Conservation (phyloP, 163 green algal genomes). For the Chlamydomonas reinhardtii region DNA sequence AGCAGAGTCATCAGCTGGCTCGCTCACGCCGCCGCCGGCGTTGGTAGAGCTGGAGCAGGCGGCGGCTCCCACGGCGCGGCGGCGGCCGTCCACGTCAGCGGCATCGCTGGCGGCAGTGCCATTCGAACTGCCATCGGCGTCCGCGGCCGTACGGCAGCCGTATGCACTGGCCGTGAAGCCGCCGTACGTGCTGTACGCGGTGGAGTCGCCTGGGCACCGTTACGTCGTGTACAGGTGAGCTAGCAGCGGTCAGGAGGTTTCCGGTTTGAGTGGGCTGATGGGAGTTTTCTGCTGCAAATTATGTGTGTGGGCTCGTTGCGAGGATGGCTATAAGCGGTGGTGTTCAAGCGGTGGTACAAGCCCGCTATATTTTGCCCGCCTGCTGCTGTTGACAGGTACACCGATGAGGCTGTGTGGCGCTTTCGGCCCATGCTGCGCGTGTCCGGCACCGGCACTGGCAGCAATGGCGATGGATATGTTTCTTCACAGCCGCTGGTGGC, state of each 20-base stretch:
- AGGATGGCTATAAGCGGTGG: too few relatives aligned
- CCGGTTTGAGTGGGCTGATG: too few relatives aligned
- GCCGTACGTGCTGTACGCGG: conserved; percentile 17
- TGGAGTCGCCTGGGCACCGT: background rate
- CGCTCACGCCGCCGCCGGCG: background rate
- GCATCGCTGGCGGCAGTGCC: background rate
- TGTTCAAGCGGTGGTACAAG: too few relatives aligned
- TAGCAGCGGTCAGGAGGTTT: background rate
- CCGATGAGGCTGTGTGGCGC: background rate
- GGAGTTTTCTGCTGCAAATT: too few relatives aligned
- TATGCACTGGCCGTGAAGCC: background rate
- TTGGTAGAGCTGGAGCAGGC: background rate
- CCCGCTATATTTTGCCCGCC: too few relatives aligned
- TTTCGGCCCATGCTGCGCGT: conserved; percentile 8
- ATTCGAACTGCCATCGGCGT: background rate
- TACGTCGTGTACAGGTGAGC: conserved; percentile 10
- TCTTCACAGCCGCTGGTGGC: background rate
- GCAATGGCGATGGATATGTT: background rate
- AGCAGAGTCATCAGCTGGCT: too few relatives aligned
- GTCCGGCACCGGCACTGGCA: background rate
- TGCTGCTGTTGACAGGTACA: background rate
- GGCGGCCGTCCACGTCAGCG: background rate
- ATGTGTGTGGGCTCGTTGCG: too few relatives aligned
- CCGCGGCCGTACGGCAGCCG: background rate
- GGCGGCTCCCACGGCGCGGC: background rate